These are phyloP conservation scores for Epichloe aotearoae DNA, from an alignment of 2,329 filamentous ascomycete species.

Conservation along the genomic window DNA sequence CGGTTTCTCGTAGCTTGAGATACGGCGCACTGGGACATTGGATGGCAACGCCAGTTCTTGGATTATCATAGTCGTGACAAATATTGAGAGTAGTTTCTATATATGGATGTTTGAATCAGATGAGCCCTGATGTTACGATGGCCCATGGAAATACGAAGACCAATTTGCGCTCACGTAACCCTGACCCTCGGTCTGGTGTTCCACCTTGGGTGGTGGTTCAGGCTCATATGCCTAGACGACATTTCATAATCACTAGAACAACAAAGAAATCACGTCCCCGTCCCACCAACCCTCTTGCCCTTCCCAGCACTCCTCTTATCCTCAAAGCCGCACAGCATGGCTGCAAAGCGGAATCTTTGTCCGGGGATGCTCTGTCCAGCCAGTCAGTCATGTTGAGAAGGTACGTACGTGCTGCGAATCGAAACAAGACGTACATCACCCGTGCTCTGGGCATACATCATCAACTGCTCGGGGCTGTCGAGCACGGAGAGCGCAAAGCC, in stretches of 20 bases:
- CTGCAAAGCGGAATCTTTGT: constrained; percentile 42
- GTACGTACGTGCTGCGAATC: too few relatives aligned
- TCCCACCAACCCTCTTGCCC: background rate
- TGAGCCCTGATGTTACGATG: too few relatives aligned
- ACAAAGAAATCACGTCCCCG: background rate
- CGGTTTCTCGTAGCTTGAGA: too few relatives aligned
- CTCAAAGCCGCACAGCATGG: constrained; percentile 39
- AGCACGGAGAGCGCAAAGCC: constrained; percentile 40
- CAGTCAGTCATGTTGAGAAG: background rate
- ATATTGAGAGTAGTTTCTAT: too few relatives aligned
- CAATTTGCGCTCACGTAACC: too few relatives aligned
- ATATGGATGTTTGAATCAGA: too few relatives aligned
- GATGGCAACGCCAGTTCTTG: too few relatives aligned
- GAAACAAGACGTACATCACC: constrained; percentile 33
- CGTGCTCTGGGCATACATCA: constrained; percentile 43
- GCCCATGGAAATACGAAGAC: too few relatives aligned
- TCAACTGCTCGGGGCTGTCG: constrained; percentile 42
- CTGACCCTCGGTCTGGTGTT: too few relatives aligned
- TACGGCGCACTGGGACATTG: too few relatives aligned
- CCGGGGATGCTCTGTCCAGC: constrained; percentile 36
- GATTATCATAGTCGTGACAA: too few relatives aligned
- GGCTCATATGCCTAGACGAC: background rate
- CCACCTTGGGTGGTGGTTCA: too few relatives aligned
- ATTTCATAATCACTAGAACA: background rate
- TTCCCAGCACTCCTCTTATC: background rate